phyloP scores from a whole-genome alignment of 106 monocot species.

The Dactylorhiza incarnata region DNA sequence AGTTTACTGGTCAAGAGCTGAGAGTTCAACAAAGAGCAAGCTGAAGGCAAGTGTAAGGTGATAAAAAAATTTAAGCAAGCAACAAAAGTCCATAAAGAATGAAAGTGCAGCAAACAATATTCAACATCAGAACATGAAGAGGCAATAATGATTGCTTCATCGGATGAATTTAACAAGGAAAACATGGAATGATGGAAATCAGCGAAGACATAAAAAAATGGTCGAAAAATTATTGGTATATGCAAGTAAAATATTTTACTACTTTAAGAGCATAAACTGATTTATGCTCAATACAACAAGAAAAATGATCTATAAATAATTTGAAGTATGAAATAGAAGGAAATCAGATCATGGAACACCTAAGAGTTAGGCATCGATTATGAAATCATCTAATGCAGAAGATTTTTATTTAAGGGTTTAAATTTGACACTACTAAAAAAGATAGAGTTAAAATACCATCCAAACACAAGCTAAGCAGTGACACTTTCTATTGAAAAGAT shows the following conservation, averaged over 20 bases:
- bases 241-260: background rate
- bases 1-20: background rate
- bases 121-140: background rate
- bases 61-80: background rate
- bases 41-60: background rate
- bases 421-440: background rate
- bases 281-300: background rate
- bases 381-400: background rate
- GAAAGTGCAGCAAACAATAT: constrained; percentile 1
- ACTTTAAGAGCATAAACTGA: background rate
- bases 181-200: background rate
- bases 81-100: background rate
- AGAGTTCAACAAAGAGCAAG: background rate
- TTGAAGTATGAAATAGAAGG: background rate
- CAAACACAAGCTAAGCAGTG: background rate
- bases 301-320: background rate
- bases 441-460: background rate
- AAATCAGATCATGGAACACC: background rate
- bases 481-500: background rate
- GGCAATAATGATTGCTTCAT: background rate
- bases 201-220: background rate
- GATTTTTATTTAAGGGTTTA: background rate
- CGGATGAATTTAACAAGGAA: background rate
- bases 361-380: background rate
- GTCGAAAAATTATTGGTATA: background rate